These are phyloP conservation scores for Cyberlindnera mrakii DNA, from an alignment of 805 yeast species.

Conservation along the genomic window DNA sequence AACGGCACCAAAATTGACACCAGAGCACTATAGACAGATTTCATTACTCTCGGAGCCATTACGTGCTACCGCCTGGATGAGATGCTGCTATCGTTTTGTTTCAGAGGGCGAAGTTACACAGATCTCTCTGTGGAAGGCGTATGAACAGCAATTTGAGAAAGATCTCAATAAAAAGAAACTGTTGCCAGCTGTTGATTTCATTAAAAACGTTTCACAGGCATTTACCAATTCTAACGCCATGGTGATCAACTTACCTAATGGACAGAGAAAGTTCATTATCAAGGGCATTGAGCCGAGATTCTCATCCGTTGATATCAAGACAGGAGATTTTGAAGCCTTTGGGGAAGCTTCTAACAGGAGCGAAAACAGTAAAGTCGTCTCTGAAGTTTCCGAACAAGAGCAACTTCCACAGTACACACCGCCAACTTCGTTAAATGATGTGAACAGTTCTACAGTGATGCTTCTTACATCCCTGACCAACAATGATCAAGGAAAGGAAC, in stretches of 20 bases:
- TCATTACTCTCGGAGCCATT: conserved; percentile 72
- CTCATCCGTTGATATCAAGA: conserved; percentile 41
- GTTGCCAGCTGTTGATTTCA: conserved; percentile 93
- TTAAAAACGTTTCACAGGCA: conserved; percentile 86
- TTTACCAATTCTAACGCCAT: conserved; percentile 87
- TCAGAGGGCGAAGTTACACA: conserved; percentile 85
- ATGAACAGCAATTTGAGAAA: conserved; percentile 78
- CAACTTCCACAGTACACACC: conserved; percentile 19
- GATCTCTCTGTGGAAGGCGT: conserved; percentile 91
- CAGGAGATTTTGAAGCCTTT: conserved; percentile 38
- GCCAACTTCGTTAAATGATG: conserved; percentile 31
- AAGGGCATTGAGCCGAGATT: conserved; percentile 90
- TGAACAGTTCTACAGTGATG: conserved; percentile 32
- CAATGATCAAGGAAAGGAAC: conserved; percentile 27
- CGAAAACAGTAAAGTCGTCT: conserved; percentile 1
- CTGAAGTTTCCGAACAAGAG: conserved; percentile 12
- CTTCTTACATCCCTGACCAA: conserved; percentile 30
- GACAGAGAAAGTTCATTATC: conserved; percentile 78
- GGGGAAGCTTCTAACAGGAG: conserved; percentile 5
- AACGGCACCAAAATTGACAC: conserved; percentile 55
- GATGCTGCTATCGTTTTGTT: conserved; percentile 81
- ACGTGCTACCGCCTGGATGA: conserved; percentile 91
- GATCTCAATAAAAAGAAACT: conserved; percentile 49
- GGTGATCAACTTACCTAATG: conserved; percentile 68
- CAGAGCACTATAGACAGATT: conserved; percentile 51